phyloP scores from a whole-genome alignment of 768 basidiomycete species.

The Agrocybe praecox region DNA sequence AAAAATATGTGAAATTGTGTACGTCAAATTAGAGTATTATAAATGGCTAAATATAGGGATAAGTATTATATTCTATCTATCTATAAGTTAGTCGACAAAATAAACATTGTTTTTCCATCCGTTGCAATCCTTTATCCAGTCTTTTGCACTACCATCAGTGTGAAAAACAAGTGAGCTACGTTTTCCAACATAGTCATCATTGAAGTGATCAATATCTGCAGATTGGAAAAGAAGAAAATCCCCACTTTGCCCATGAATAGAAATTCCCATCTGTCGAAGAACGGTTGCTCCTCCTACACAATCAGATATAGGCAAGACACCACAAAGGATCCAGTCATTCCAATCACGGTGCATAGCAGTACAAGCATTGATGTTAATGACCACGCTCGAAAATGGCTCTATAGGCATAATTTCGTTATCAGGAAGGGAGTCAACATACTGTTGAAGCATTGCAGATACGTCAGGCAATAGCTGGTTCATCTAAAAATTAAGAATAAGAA shows the following conservation, averaged over 20 bases:
- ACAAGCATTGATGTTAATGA: conserved; percentile 3
- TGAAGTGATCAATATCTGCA: conserved; percentile 22
- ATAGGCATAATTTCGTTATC: too few species aligned
- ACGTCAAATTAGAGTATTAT: too few species aligned
- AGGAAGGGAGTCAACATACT: too few species aligned
- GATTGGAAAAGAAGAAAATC: conserved; percentile 27
- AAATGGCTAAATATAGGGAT: too few species aligned
- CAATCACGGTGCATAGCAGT: conserved; percentile 19
- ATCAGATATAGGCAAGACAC: conserved; percentile 21
- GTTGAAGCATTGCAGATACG: too few species aligned
- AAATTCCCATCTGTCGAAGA: conserved; percentile 25
- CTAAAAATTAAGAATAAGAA: too few species aligned
- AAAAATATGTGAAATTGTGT: too few species aligned
- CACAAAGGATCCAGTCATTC: conserved; percentile 22
- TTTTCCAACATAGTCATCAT: conserved; percentile 21
- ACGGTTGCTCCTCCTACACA: conserved; percentile 26
- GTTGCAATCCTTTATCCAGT: neutral
- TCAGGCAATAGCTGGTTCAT: too few species aligned
- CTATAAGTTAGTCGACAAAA: neutral
- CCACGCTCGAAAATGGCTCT: conserved; percentile 1
- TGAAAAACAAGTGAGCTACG: conserved; percentile 21
- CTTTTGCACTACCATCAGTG: conserved; percentile 5
- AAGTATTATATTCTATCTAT: too few species aligned
- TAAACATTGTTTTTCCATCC: neutral
- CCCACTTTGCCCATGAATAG: conserved; percentile 16